Evolutionary conservation across 305 asterid species (phyloP), one percentile per base, ranked within the genome.

Genomic region (Striga hermonthica): DNA sequence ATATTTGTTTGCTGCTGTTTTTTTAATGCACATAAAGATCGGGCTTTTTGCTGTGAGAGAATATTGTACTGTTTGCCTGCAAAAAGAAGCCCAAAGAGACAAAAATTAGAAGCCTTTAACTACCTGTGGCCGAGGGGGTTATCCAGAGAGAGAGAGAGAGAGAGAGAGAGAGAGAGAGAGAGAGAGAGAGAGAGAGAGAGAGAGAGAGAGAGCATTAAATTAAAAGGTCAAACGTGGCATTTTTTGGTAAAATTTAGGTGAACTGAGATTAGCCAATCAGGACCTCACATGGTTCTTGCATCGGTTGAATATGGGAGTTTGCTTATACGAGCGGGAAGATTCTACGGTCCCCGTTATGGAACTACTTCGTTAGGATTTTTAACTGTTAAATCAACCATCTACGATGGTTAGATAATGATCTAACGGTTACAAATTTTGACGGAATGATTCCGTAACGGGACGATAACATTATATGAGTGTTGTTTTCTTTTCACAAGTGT

Each of bases 281-380:
- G 80, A 74, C 85, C 81, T 71, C 87, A 83, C 82, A 75, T 76
- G 81, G 76, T 66, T 74, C 78, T 73, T 74, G 81, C 85, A 79
- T 54, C 66, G 60, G 66, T 71, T 70, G 69, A 81, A 75, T 76
- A 67, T 74, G 76, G 66, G 64, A 66, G 76, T 74, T 22, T 74
- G 77, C 76, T 71, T 67, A 62, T 80, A 82, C 31, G 31, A 22
- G 31, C n/a, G n/a, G n/a, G n/a, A n/a, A n/a, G n/a, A n/a, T n/a
- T n/a, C n/a, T n/a, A n/a, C n/a, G n/a, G n/a, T n/a, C n/a, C n/a
- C n/a, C n/a, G n/a, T n/a, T n/a, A n/a, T n/a, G n/a, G n/a, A n/a
- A n/a, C n/a, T n/a, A n/a, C n/a, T n/a, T n/a, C n/a, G n/a, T n/a
- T n/a, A n/a, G n/a, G n/a, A n/a, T n/a, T n/a, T n/a, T n/a, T n/a